Evolutionary conservation across 306 rosid species (phyloP).

Genomic region (Carpinus viminea): DNA sequence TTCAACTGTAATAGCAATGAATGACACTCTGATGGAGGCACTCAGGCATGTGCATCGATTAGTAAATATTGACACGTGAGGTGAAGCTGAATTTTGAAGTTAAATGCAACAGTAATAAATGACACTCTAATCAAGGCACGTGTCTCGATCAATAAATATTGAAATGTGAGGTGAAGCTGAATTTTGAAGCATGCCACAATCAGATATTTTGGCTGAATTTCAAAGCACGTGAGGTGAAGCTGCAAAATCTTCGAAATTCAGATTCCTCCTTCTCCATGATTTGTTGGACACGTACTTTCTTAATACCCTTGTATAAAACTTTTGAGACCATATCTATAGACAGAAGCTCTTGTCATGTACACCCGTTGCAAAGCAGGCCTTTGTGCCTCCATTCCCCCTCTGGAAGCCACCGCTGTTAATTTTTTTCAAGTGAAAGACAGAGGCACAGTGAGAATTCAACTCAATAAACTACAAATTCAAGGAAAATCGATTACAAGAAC

Average conservation of each 20-base stretch:
- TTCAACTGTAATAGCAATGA: no score
- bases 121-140: no score
- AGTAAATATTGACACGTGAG: no score
- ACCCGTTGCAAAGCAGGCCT: conserved; percentile 83
- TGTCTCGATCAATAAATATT: no score
- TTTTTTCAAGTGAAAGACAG: conserved; percentile 29
- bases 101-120: no score
- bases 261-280: conserved; percentile 59
- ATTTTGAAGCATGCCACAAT: no score
- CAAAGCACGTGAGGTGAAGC: no score
- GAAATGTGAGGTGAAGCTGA: no score
- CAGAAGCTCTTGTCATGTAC: conserved; percentile 91
- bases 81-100: no score
- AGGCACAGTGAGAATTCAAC: conserved; percentile 12
- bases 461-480: conserved; percentile 3
- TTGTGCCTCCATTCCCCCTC: conserved; percentile 63
- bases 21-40: no score
- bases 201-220: no score
- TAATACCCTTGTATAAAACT: conserved; percentile 80
- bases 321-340: conserved; percentile 81
- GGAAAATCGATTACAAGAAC: background rate
- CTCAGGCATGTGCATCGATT: no score
- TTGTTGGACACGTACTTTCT: conserved; percentile 76
- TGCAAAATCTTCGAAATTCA: conserved; percentile 20
- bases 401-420: conserved; percentile 74